Base-by-base conservation (phyloP, 371 early-diverging fungal genomes). In the Zychaea mexicana region DNA sequence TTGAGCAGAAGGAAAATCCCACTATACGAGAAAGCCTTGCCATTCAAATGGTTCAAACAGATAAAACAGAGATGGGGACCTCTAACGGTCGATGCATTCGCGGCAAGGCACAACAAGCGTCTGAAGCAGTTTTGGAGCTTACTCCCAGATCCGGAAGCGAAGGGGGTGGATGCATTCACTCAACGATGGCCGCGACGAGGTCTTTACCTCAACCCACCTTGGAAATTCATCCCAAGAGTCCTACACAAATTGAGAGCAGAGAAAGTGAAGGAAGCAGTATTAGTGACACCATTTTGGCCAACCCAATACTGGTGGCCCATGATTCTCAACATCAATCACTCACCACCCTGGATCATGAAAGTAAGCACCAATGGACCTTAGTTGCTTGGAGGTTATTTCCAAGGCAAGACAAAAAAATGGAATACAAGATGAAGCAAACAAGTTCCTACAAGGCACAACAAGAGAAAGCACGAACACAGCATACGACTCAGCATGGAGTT, bases 21-120 rank as follows among this genome's bases (percentile, higher is more conserved):
- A 1, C 6, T 72, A 0, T 61, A 73, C 46, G 3, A 46, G 19
- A n/a, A 9, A 21, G 19, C 15, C 6, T 15, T 46, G 6, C 21
- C 46, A 15, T 65, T 62, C 68, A 36, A 36, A 0, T 4, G 28
- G 13, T 69, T 69, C 26, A 9, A 64, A 24, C n/a, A 17, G 31
- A 62, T 67, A n/a, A 26, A 55, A 49, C 22, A 19, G 52, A 24
- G 17, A 39, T 54, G 38, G 65, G 63, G 57, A 33, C 2, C 36
- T 10, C 36, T 62, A 28, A 65, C 8, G 27, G 53, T 80, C 6
- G 77, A 80, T 52, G 67, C 67, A 21, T 80, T 80, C 47, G 76
- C 74, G 6, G 31, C 69, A 1, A 17, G 61, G 22, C 55, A 60
- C 56, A 74, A 61, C 46, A 24, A 67, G 22, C 42, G 66, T 33